Base-by-base conservation (phyloP, 108 stramenopile species). In the Parietichytrium sp. region DNA sequence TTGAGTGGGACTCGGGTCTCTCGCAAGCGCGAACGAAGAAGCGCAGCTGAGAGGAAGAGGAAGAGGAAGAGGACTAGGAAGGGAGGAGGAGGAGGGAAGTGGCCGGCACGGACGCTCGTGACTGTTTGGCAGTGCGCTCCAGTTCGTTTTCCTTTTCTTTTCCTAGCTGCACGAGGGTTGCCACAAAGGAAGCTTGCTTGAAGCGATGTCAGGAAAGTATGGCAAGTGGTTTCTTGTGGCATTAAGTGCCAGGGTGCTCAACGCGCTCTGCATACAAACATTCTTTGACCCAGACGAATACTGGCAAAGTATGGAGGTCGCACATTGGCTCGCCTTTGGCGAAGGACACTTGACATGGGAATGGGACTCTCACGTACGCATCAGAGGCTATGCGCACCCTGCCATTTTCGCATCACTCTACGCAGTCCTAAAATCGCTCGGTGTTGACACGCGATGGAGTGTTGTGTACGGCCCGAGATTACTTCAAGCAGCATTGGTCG, bases 211-310 rank as follows among this genome's bases (percentile, higher is more conserved):
- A n/a, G n/a, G n/a, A n/a, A n/a, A n/a, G n/a, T n/a, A n/a, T n/a
- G n/a, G n/a, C n/a, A n/a, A n/a, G n/a, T n/a, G n/a, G n/a, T 50
- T 50, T 18, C 18, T 18, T 18, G 49, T 50, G n/a, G 16, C n/a
- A n/a, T 16, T 50, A n/a, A 50, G 18, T 50, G 18, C n/a, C n/a
- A 16, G 49, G 18, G 20, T 72, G 16, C 38, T 25, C 10, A 72
- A 72, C 61, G 33, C 15, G 12, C 61, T 72, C 3, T 42, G 36
- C 29, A 42, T 72, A 25, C 18, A 1, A 23, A 72, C 61, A 25
- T 72, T 45, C 61, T 72, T 72, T 72, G 61, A 72, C 61, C 20
- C 61, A 6, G 61, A 72, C 1, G 61, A 72, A 42, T 72, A 72
- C 33, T 72, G 61, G 61, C 61, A 72, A 42, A 45, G 38, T n/a